These are phyloP conservation scores for Harrya chromipes DNA, from an alignment of 768 basidiomycete genomes.

Conservation along the genomic window DNA sequence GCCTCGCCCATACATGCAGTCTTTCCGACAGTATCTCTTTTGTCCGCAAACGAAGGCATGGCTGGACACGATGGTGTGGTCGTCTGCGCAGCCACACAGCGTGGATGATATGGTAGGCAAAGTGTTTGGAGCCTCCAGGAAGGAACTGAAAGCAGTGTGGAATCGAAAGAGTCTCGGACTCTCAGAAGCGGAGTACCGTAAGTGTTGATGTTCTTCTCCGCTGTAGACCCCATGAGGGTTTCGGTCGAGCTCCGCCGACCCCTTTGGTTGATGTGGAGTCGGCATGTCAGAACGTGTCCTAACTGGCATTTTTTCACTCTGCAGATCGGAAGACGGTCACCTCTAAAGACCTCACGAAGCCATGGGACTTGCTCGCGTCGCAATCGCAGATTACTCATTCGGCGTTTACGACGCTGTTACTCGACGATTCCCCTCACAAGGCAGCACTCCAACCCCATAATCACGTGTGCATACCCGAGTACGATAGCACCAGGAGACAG, in stretches of 20 bases:
- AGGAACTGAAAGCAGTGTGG: constrained; percentile 63
- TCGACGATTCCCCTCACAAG: constrained; percentile 53
- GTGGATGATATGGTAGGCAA: constrained; percentile 71
- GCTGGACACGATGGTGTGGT: constrained; percentile 89
- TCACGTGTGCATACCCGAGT: constrained; percentile 75
- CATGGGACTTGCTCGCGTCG: constrained; percentile 51
- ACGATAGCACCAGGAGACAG: constrained; percentile 44
- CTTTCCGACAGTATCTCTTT: constrained; percentile 64
- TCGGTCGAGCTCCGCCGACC: constrained; percentile 11
- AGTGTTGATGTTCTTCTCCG: constrained; percentile 34
- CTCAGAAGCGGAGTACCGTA: constrained; percentile 59
- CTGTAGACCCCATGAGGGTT: background rate
- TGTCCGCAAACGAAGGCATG: constrained; percentile 55
- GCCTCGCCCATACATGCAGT: constrained; percentile 61
- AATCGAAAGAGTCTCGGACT: constrained; percentile 76
- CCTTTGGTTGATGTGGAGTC: constrained; percentile 2
- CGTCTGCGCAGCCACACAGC: constrained; percentile 78
- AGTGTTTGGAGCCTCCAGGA: constrained; percentile 46
- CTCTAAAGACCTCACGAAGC: constrained; percentile 70
- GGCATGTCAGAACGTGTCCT: background rate
- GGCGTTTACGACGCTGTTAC: constrained; percentile 44
- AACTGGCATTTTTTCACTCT: background rate
- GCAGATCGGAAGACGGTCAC: constrained; percentile 38
- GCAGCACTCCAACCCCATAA: constrained; percentile 76
- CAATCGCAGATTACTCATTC: constrained; percentile 33